Evolutionary conservation across 148 eudicot genomes (phyloP).

Genomic region (Heliamphora exappendiculata): DNA sequence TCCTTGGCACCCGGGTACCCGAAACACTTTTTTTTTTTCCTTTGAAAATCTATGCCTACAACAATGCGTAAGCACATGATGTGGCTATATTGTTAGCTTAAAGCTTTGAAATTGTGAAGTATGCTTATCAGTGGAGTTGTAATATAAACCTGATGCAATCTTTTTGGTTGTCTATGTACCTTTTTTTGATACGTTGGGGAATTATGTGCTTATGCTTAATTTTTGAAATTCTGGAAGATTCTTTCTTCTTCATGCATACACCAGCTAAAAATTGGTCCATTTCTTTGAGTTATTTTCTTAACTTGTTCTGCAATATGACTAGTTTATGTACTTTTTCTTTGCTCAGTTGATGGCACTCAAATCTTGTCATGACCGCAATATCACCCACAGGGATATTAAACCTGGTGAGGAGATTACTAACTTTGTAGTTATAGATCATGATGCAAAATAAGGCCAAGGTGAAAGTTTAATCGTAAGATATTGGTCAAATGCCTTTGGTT

Average conservation of each 20-base stretch:
- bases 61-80: neutral
- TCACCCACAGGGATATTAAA: constrained; percentile 96
- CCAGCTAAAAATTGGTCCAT: neutral
- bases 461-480: neutral
- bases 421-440: neutral
- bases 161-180: neutral
- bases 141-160: neutral
- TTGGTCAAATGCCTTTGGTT: neutral
- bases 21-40: neutral
- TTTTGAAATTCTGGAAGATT: neutral
- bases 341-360: constrained; percentile 81
- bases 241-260: neutral
- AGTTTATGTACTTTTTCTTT: constrained; percentile 15
- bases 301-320: neutral
- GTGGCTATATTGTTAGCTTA: neutral
- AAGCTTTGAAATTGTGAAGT: neutral
- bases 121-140: neutral
- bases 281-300: constrained; percentile 1
- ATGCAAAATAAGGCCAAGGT: neutral
- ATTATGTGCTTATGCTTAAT: neutral
- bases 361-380: constrained; percentile 88
- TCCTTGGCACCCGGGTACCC: too few species aligned
- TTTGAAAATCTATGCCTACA: neutral
- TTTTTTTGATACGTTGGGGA: neutral
- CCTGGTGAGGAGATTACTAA: constrained; percentile 63